Evolutionary conservation across 2,329 filamentous ascomycete genomes (phyloP).

Genomic region (Aspergillus sp.): DNA sequence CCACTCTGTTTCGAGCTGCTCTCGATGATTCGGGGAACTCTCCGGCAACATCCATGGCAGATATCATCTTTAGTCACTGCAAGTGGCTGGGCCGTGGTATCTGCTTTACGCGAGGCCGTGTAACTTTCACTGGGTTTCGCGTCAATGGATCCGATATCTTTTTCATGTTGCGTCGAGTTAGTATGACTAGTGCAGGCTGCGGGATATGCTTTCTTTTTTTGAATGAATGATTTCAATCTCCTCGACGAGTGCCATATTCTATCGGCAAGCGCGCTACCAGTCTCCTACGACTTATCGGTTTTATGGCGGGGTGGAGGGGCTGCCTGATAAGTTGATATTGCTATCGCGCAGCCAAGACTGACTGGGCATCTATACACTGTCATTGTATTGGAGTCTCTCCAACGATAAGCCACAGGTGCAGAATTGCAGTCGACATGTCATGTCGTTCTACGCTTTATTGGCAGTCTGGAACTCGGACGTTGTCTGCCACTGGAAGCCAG

Average conservation of each 20-base stretch:
- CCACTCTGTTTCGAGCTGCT: conserved; percentile 16
- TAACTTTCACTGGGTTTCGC: background rate
- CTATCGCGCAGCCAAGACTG: background rate
- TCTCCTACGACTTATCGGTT: conserved; percentile 17
- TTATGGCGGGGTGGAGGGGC: conserved; percentile 25
- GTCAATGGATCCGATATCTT: background rate
- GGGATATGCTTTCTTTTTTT: conserved; percentile 1
- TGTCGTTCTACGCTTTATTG: background rate
- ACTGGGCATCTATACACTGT: background rate
- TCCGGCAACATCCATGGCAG: conserved; percentile 1
- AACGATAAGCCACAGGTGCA: background rate
- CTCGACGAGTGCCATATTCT: background rate
- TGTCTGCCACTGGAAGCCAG: background rate
- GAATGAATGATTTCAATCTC: background rate
- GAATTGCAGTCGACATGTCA: background rate
- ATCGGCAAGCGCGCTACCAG: conserved; percentile 24
- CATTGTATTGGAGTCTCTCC: background rate
- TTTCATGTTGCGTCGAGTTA: too few relatives aligned
- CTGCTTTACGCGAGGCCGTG: background rate
- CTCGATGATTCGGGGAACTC: conserved; percentile 3
- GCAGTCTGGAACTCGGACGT: background rate
- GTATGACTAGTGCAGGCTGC: background rate
- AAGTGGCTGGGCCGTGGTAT: background rate
- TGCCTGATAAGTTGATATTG: conserved; percentile 17
- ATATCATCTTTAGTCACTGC: background rate